Base-by-base conservation (phyloP, 2,329 filamentous ascomycete species). In the Calonectria naviculata region DNA sequence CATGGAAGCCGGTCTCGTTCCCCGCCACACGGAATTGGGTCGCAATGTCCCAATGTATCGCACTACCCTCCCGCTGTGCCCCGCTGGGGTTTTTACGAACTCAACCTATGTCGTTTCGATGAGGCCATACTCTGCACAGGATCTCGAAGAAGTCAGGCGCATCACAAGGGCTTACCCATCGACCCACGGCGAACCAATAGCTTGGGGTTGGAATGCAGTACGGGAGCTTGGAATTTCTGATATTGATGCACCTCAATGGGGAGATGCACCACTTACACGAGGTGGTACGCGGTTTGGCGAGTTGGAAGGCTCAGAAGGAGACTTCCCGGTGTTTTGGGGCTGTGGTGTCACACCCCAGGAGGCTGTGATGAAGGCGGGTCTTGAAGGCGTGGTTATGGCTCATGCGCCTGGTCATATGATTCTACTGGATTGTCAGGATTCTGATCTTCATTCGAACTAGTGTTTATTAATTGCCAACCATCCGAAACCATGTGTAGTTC, bases 301-400 rank as follows among this genome's bases (percentile, higher is more conserved):
- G 1, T 74, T 78, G 19, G 81, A 84, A 17, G 83, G 86, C 17
- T 68, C 60, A 1, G 77, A 75, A 8, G 65, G 76, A 2, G 83
- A 86, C 29, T 83, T 91, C 34, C 89, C 89, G 0, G 86, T 90
- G 5, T 91, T 91, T 73, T 89, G 91, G 90, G 91, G 89, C 0
- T 93, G 91, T 76, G 91, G 91, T 38, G 90, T 93, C 13, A 93
- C 91, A 42, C 90, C 91, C 2, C 91, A 93, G 77, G 88, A 91
- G 76, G 90, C 90, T 17, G 89, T 93, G 1, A 87, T 91, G 85
- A 84, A 83, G 68, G 89, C 89, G 6, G 81, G 79, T 9, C 76
- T 91, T 54, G 76, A 88, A 56, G 91, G 91, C 0, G 83, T 84
- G 1, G 84, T 92, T 2, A 90, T 93, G 84, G 88, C 86, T 1